Percentiles rank a stretch among this genome's conserved stretches.
Conservation (phyloP, 2,329 filamentous ascomycete species). For the Fusarium vanettenii region DNA sequence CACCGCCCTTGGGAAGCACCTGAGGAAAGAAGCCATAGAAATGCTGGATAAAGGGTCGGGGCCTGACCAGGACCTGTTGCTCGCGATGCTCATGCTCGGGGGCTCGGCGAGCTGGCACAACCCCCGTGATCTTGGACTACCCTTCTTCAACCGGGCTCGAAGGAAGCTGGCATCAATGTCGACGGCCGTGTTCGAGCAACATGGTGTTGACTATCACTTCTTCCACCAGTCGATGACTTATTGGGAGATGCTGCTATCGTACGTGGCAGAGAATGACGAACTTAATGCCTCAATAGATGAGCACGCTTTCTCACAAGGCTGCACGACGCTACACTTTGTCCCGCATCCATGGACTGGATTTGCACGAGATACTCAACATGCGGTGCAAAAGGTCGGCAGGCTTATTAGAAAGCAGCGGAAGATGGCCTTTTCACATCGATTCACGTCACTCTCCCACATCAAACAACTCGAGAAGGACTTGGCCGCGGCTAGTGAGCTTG, state of each 20-base stretch:
- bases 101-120: slow-evolving; percentile 24
- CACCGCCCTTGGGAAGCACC: slow-evolving; percentile 11
- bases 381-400: slow-evolving; percentile 16
- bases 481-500: slow-evolving; percentile 17
- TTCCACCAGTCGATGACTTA: slow-evolving; percentile 23
- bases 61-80: slow-evolving; percentile 11
- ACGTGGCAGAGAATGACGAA: slow-evolving; percentile 19
- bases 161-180: slow-evolving; percentile 5
- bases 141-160: slow-evolving; percentile 25
- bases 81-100: slow-evolving; percentile 30
- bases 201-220: slow-evolving; percentile 18
- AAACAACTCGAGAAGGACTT: slow-evolving; percentile 20
- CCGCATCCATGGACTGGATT: slow-evolving; percentile 31
- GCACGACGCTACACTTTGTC: slow-evolving; percentile 4
- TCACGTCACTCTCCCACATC: slow-evolving; percentile 8
- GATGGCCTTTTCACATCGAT: slow-evolving; percentile 4
- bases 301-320: background rate
- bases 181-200: background rate
- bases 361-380: slow-evolving; percentile 6
- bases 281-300: background rate
- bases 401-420: slow-evolving; percentile 21
- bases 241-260: slow-evolving; percentile 28
- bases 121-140: slow-evolving; percentile 11
- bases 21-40: slow-evolving; percentile 11
- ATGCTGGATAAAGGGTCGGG: slow-evolving; percentile 10